Conservation (phyloP, 1,139 yeast genomes). For the Nadsonia starkeyi-henricii region DNA sequence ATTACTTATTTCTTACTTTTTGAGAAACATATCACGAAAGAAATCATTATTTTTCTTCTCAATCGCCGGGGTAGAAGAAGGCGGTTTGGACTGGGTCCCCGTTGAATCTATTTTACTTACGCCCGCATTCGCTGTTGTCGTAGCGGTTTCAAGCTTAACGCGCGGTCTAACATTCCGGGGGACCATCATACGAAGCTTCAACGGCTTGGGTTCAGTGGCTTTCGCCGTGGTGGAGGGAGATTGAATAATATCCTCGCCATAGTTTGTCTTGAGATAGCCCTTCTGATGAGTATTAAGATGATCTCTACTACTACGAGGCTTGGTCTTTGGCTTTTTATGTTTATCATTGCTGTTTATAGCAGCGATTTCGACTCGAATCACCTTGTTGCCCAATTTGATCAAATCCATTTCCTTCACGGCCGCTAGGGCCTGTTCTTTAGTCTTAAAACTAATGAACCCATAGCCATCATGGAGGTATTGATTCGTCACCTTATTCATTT, state of each 20-base stretch:
- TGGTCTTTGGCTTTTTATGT: too few relatives aligned
- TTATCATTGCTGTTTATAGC: background rate
- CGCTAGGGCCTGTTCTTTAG: conserved; percentile 15
- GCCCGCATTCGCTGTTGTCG: too few relatives aligned
- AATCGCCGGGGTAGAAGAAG: background rate
- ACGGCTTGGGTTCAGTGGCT: background rate
- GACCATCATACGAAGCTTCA: background rate
- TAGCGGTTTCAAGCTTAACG: too few relatives aligned
- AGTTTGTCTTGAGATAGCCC: too few relatives aligned
- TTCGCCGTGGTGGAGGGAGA: too few relatives aligned
- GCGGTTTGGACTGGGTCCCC: background rate
- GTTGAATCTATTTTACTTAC: background rate
- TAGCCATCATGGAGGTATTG: conserved; percentile 22
- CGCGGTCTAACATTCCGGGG: background rate
- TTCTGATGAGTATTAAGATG: too few relatives aligned
- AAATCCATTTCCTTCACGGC: conserved; percentile 14
- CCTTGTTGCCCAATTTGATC: background rate
- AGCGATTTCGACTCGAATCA: background rate
- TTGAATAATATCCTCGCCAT: too few relatives aligned
- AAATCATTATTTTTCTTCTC: background rate
- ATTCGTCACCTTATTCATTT: background rate
- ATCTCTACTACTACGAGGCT: background rate
- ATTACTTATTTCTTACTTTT: too few relatives aligned
- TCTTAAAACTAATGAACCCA: conserved; percentile 20
- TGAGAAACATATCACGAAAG: background rate